phyloP scores from a whole-genome alignment of 805 yeast genomes.

The Saturnispora ahearnii region DNA sequence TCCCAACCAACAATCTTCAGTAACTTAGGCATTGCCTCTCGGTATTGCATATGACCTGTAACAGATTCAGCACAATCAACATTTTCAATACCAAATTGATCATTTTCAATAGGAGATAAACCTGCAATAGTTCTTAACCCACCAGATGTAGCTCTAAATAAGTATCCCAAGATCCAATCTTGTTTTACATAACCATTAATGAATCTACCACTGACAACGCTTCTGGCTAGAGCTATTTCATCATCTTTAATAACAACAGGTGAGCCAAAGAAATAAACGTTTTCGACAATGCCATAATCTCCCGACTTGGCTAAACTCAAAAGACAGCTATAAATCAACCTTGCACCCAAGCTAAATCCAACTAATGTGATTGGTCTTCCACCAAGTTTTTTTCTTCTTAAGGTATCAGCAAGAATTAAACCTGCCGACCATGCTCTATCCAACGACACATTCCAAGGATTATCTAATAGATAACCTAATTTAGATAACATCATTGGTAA shows the following conservation, averaged over 20 bases:
- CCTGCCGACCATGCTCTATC: conserved; percentile 99
- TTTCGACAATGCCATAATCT: conserved; percentile 81
- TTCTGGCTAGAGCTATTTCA: conserved; percentile 66
- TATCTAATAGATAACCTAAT: conserved; percentile 79
- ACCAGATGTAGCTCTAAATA: conserved; percentile 92
- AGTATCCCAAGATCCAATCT: conserved; percentile 94
- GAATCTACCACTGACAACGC: conserved; percentile 83
- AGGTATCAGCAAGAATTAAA: conserved; percentile 78
- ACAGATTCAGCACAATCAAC: conserved; percentile 79
- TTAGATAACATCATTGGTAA: conserved; percentile 88
- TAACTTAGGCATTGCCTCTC: conserved; percentile 84
- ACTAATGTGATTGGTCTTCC: conserved; percentile 85
- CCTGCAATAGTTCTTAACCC: conserved; percentile 92
- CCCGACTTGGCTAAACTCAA: conserved; percentile 78
- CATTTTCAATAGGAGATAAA: conserved; percentile 60
- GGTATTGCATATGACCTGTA: conserved; percentile 96
- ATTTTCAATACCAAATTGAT: conserved; percentile 49
- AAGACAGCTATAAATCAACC: conserved; percentile 84
- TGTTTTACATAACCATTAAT: conserved; percentile 85
- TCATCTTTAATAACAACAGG: conserved; percentile 77
- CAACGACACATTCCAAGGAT: conserved; percentile 96
- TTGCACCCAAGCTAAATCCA: conserved; percentile 90
- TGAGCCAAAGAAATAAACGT: conserved; percentile 79
- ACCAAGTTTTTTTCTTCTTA: conserved; percentile 80
- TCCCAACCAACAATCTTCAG: conserved; percentile 65